These are phyloP conservation scores for Penicillium coprophilum DNA, from an alignment of 495 filamentous ascomycete species.

Conservation along the genomic window DNA sequence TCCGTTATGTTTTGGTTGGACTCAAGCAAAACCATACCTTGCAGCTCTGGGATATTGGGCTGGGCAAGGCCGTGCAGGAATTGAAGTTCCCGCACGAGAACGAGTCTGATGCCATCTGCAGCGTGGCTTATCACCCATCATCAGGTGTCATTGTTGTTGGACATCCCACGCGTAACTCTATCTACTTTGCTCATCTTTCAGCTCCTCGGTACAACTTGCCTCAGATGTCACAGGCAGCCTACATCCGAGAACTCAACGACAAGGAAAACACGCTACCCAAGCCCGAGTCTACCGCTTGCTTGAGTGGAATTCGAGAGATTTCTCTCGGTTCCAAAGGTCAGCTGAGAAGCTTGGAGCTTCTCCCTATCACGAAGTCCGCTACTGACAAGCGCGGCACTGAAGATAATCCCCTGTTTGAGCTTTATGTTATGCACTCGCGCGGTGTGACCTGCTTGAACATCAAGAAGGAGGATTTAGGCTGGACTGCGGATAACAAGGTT, in stretches of 20 bases:
- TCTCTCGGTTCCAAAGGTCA: slow-evolving; percentile 86
- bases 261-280: slow-evolving; percentile 73
- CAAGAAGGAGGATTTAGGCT: slow-evolving; percentile 84
- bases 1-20: slow-evolving; percentile 93
- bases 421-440: slow-evolving; percentile 96
- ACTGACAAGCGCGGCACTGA: slow-evolving; percentile 46
- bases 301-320: slow-evolving; percentile 93
- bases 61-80: slow-evolving; percentile 93
- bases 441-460: slow-evolving; percentile 85
- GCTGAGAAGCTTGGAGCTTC: slow-evolving; percentile 84
- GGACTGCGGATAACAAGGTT: slow-evolving; percentile 82
- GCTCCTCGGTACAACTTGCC: slow-evolving; percentile 84
- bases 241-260: slow-evolving; percentile 68
- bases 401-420: slow-evolving; percentile 74
- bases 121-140: slow-evolving; percentile 84
- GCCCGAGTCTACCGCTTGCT: slow-evolving; percentile 90
- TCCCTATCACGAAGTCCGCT: slow-evolving; percentile 56
- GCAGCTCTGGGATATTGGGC: slow-evolving; percentile 96
- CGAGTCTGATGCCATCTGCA: slow-evolving; percentile 95
- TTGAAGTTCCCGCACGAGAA: slow-evolving; percentile 94
- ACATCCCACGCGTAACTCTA: slow-evolving; percentile 93
- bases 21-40: slow-evolving; percentile 99
- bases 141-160: slow-evolving; percentile 92
- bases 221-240: slow-evolving; percentile 80
- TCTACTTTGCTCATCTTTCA: slow-evolving; percentile 94